Percentiles rank a stretch among this genome's conserved stretches.
phyloP scores from a whole-genome alignment of 768 basidiomycete species.

The Serpula lacrymans region DNA sequence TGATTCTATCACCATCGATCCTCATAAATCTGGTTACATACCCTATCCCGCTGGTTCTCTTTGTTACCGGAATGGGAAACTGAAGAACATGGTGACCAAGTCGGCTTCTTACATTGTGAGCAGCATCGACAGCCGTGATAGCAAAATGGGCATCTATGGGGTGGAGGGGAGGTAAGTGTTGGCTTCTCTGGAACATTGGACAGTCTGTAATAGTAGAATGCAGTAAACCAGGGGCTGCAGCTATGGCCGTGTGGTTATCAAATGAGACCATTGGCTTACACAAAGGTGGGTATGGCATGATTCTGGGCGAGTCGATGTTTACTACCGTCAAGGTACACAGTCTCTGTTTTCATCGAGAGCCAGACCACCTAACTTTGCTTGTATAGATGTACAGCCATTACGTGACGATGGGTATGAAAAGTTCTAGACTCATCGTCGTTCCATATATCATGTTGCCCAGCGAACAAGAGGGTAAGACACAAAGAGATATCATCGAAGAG shows the following conservation, averaged over 20 bases:
- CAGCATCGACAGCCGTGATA: conserved; percentile 22
- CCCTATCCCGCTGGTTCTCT: conserved; percentile 42
- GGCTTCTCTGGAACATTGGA: neutral
- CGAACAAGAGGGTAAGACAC: conserved; percentile 19
- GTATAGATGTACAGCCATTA: conserved; percentile 35
- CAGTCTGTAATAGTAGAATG: no score
- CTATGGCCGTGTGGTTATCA: conserved; percentile 33
- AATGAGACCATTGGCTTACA: conserved; percentile 41
- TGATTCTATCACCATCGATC: conserved; percentile 40
- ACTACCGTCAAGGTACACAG: conserved; percentile 30
- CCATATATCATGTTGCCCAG: conserved; percentile 37
- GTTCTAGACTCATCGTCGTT: conserved; percentile 33
- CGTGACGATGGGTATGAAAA: conserved; percentile 36
- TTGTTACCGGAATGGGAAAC: conserved; percentile 36
- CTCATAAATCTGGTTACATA: conserved; percentile 43
- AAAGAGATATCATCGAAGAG: conserved; percentile 21
- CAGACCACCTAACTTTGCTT: neutral
- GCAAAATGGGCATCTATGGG: conserved; percentile 42
- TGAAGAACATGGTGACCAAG: conserved; percentile 38
- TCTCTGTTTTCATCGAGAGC: neutral
- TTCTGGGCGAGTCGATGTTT: conserved; percentile 38
- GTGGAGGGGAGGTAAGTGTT: conserved; percentile 43
- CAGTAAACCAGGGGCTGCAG: conserved; percentile 47
- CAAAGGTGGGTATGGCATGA: conserved; percentile 32
- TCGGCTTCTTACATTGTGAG: conserved; percentile 27